Evolutionary conservation across 306 rosid genomes (phyloP).

Genomic region (Castanospermum australe): DNA sequence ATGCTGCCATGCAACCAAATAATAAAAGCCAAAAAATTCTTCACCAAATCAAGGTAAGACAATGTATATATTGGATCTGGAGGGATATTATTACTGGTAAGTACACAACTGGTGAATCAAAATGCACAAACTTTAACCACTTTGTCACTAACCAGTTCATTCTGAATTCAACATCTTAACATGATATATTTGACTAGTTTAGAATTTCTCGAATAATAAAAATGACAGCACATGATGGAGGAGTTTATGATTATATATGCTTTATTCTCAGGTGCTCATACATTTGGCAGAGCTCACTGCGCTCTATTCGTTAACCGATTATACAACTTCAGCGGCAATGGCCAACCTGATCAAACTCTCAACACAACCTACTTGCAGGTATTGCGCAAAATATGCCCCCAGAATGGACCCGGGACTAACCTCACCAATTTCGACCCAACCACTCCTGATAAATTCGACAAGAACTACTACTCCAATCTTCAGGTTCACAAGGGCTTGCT

Average conservation of each 20-base stretch:
- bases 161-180: no score
- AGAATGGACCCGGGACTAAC: neutral
- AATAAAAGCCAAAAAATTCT: neutral
- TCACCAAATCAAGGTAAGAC: no score
- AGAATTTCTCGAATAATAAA: neutral
- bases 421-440: slow-evolving; percentile 26
- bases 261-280: slow-evolving; percentile 43
- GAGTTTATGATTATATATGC: neutral
- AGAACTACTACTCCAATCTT: slow-evolving; percentile 38
- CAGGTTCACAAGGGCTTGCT: slow-evolving; percentile 4
- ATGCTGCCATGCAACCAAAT: neutral
- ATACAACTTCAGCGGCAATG: slow-evolving; percentile 28
- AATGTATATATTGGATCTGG: no score
- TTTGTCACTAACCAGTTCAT: no score
- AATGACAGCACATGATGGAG: no score
- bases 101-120: no score
- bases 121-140: no score
- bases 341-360: slow-evolving; percentile 34
- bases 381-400: slow-evolving; percentile 23
- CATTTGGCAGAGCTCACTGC: slow-evolving; percentile 41
- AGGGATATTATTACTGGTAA: no score
- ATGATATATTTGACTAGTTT: no score
- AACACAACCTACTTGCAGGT: slow-evolving; percentile 18
- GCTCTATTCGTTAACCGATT: neutral
- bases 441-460: slow-evolving; percentile 30